Evolutionary conservation across 2,329 filamentous ascomycete genomes (phyloP).

Genomic region (Xylaria sp.): DNA sequence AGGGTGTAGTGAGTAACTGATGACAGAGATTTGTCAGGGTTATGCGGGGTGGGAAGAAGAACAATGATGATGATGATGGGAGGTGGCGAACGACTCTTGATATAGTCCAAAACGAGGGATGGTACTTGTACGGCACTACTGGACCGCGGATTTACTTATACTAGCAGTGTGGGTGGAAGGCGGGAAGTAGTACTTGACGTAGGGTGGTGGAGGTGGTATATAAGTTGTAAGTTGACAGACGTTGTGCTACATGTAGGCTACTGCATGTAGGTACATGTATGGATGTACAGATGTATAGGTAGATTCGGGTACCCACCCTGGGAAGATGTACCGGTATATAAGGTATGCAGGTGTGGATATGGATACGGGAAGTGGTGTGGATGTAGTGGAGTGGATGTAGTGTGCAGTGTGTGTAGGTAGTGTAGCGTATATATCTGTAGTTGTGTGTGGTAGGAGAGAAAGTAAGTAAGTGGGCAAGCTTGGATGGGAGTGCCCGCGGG

Average conservation of each 20-base stretch:
- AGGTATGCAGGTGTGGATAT: background rate
- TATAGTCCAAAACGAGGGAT: slow-evolving; percentile 30
- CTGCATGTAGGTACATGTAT: slow-evolving; percentile 15
- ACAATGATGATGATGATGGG: slow-evolving; percentile 22
- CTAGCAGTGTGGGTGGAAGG: background rate
- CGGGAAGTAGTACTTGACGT: slow-evolving; percentile 28
- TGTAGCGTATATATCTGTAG: no score
- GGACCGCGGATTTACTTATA: background rate
- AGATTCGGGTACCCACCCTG: slow-evolving; percentile 12
- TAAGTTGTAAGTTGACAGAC: slow-evolving; percentile 16
- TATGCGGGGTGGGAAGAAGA: slow-evolving; percentile 27
- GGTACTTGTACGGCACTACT: slow-evolving; percentile 3
- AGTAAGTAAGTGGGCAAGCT: background rate
- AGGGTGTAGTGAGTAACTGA: slow-evolving; percentile 24
- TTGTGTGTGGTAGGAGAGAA: background rate
- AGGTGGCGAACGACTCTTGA: slow-evolving; percentile 34
- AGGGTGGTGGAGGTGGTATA: slow-evolving; percentile 15
- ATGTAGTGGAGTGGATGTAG: background rate
- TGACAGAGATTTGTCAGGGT: slow-evolving; percentile 30
- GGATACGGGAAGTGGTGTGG: slow-evolving; percentile 2
- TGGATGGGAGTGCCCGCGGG: background rate
- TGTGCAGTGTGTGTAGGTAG: no score
- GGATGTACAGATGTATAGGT: background rate
- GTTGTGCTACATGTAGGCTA: slow-evolving; percentile 12
- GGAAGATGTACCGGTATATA: slow-evolving; percentile 3